A percentile compares a stretch with the other conserved stretches of the same genome.
phyloP scores from a whole-genome alignment of 163 green algal species.

The Scenedesmus sp. region DNA sequence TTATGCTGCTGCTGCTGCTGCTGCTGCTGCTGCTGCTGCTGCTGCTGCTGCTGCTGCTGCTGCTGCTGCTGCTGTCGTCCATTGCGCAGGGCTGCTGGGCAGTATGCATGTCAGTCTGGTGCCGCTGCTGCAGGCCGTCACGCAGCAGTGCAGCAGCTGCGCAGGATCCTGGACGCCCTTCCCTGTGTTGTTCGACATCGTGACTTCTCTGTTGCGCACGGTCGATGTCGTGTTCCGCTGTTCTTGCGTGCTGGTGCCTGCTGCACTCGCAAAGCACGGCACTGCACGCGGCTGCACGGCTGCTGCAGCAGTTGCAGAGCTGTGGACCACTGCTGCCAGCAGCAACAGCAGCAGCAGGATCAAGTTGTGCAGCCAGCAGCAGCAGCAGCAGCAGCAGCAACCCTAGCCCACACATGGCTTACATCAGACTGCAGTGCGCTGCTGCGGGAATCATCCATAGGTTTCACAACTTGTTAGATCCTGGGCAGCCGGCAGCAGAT shows the following conservation, averaged over 20 bases:
- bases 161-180: not conserved
- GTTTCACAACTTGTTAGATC: not conserved
- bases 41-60: not conserved
- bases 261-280: not conserved
- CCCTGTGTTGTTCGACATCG: not conserved
- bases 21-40: not conserved
- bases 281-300: not conserved
- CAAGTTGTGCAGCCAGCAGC: not conserved
- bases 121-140: not conserved
- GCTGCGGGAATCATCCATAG: not conserved
- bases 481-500: not conserved
- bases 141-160: not conserved
- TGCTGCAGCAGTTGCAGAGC: not conserved
- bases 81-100: not conserved
- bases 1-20: not conserved
- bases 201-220: not conserved
- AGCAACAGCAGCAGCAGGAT: not conserved
- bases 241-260: not conserved
- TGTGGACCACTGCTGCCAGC: not conserved
- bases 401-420: not conserved
- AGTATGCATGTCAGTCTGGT: not conserved
- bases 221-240: not conserved
- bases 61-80: not conserved
- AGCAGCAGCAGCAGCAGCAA: not conserved
- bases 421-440: not conserved